phyloP scores from a whole-genome alignment of 2,329 filamentous ascomycete species.

The Ophiostoma himal-ulmi region DNA sequence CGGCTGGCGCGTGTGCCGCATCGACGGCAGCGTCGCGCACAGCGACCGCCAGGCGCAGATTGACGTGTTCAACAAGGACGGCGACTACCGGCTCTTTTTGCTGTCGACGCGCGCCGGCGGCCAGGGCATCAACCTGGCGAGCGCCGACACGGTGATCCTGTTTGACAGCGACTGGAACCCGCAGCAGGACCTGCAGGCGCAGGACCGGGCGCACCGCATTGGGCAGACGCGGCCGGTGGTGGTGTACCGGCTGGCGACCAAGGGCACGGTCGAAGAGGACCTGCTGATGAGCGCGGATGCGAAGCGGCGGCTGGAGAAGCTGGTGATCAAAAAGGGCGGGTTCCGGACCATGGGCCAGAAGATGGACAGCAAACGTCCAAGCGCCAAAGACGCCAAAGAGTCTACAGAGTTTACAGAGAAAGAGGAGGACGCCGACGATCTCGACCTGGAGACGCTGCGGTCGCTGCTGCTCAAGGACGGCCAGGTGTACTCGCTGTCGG shows the following conservation, averaged over 20 bases:
- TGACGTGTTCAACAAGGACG: constrained; percentile 62
- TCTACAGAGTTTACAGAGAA: not conserved
- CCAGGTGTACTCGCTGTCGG: constrained; percentile 52
- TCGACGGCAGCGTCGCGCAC: constrained; percentile 82
- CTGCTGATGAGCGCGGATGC: constrained; percentile 82
- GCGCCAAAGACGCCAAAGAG: not conserved
- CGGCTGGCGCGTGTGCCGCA: constrained; percentile 76
- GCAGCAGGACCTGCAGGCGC: constrained; percentile 92
- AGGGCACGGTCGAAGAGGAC: constrained; percentile 84
- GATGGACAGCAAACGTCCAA: constrained; percentile 43
- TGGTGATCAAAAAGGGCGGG: constrained; percentile 90
- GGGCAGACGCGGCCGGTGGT: constrained; percentile 89
- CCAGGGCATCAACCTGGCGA: constrained; percentile 89
- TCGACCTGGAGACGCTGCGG: constrained; percentile 57
- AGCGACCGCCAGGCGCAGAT: constrained; percentile 65
- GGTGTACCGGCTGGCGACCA: constrained; percentile 88
- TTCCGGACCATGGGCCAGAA: constrained; percentile 66
- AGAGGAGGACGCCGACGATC: constrained; percentile 41
- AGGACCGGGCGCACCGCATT: constrained; percentile 91
- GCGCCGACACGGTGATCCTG: constrained; percentile 85
- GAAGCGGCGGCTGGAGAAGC: constrained; percentile 85
- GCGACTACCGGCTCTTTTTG: constrained; percentile 68
- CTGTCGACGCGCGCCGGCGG: constrained; percentile 88
- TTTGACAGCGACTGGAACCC: constrained; percentile 93
- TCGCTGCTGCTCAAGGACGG: constrained; percentile 67